Evolutionary conservation across 768 basidiomycete genomes (phyloP), one percentile per base, ranked within the genome.

Genomic region (Pulveroboletus sp.): DNA sequence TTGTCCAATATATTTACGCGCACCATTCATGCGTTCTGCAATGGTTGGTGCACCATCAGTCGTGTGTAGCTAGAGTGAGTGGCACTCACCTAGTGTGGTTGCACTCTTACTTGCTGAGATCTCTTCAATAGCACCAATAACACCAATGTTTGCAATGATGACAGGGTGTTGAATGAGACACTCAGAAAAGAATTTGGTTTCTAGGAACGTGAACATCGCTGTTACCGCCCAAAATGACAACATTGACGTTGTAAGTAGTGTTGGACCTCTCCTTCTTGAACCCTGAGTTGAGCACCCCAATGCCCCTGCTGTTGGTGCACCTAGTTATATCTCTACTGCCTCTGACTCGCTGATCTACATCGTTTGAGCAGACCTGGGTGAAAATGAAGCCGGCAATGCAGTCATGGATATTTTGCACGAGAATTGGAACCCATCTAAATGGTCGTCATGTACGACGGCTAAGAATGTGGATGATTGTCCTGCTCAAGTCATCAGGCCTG

Each of bases 341-440:
- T 30, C 48, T 61, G 28, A 63, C 54, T 18, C 27, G 61, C 53
- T 51, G 60, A 57, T 36, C 64, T 27, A 67, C 63, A 60, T 72
- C 53, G 54, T 81, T 14, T 74, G 75, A 75, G 76, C 76, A 2
- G 82, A 72, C 18, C 64, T 82, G 14, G 76, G 70, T 14, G 91
- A 90, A 17, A 83, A 87, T 61, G 88, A 94, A 69, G 82, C 85
- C 0, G 89, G 90, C 0, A 86, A 85, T 52, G 76, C 81, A 4
- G 75, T 94, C n/a, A 77, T 85, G 12, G 89, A 93, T 57, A 76
- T 94, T 15, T 63, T 93, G 6, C 90, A 82, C 55, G 92, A 90
- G 0, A 69, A 68, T 18, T 83, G 81, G 64, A 93, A 90, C 61
- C 92, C 91, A 0, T 79, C 78, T 49, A 85, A 82, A 10, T 76